Percentiles rank a stretch among this genome's conserved stretches.
Conservation (phyloP, 257 asterid genomes). For the Salvia miltiorrhiza region DNA sequence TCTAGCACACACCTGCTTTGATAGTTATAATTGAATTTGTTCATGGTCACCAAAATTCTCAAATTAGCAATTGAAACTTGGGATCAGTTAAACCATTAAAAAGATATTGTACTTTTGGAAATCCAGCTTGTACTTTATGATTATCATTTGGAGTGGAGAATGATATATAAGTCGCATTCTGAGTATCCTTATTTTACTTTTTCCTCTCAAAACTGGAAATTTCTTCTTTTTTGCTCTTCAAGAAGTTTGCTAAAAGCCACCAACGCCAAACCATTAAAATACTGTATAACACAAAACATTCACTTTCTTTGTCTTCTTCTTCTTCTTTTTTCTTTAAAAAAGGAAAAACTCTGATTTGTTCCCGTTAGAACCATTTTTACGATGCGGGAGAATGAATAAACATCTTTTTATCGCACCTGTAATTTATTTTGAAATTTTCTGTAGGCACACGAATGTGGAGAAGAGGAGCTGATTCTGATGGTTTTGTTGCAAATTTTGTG, state of each 20-base stretch:
- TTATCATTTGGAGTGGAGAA: slow-evolving; percentile 2
- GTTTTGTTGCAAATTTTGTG: slow-evolving; percentile 98
- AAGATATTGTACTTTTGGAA: slow-evolving; percentile 1
- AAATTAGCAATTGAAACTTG: not conserved
- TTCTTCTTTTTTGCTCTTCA: not conserved
- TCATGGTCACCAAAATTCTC: not conserved
- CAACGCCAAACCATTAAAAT: slow-evolving; percentile 7
- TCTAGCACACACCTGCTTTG: not conserved
- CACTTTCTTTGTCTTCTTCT: not conserved
- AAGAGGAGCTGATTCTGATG: slow-evolving; percentile 99
- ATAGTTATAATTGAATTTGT: no score
- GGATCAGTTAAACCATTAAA: not conserved
- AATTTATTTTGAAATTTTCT: slow-evolving; percentile 18
- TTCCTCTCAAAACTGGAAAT: not conserved
- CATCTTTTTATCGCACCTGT: slow-evolving; percentile 11
- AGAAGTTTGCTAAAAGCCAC: not conserved
- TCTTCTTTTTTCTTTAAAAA: not conserved
- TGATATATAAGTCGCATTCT: not conserved
- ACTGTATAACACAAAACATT: not conserved
- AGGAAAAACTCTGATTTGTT: not conserved
- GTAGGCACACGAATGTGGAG: slow-evolving; percentile 99
- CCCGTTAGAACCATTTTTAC: not conserved
- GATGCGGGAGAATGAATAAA: not conserved
- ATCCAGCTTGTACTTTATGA: not conserved
- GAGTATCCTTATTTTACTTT: not conserved